Percentiles rank a stretch among this genome's conserved stretches.
Evolutionary conservation across 2,329 filamentous ascomycete genomes (phyloP).

Genomic region (Cladosporium sp.): DNA sequence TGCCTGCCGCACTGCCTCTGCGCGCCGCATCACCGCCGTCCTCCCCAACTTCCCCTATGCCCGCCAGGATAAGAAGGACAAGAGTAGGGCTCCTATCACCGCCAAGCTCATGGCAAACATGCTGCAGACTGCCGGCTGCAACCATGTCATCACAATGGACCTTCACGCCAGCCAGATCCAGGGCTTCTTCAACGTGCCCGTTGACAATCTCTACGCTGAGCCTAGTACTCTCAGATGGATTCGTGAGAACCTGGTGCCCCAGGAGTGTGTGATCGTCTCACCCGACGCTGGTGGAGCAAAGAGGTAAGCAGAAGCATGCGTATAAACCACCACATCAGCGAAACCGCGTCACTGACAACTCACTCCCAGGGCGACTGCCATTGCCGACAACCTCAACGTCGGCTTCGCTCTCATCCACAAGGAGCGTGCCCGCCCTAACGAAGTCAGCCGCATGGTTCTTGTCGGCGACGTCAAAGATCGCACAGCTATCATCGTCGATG

Average conservation of each 20-base stretch:
- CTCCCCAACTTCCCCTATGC: slow-evolving; percentile 97
- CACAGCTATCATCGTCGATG: slow-evolving; percentile 91
- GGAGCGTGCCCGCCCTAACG: slow-evolving; percentile 84
- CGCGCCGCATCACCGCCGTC: slow-evolving; percentile 88
- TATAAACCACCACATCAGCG: too few relatives aligned
- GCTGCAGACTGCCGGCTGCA: slow-evolving; percentile 90
- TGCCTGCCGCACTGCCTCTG: slow-evolving; percentile 79
- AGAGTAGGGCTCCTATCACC: slow-evolving; percentile 91
- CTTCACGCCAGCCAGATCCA: slow-evolving; percentile 90
- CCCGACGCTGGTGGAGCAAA: slow-evolving; percentile 94
- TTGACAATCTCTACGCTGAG: slow-evolving; percentile 85
- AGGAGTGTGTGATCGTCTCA: slow-evolving; percentile 88
- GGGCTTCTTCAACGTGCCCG: slow-evolving; percentile 86
- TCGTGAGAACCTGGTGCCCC: slow-evolving; percentile 71
- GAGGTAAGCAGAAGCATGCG: slow-evolving; percentile 47
- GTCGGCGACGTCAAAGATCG: slow-evolving; percentile 89
- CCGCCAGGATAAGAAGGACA: slow-evolving; percentile 96
- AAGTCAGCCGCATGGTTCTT: slow-evolving; percentile 91
- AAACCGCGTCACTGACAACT: slow-evolving; percentile 13
- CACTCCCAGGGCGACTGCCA: slow-evolving; percentile 67
- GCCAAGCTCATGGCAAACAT: slow-evolving; percentile 96
- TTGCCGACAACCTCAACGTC: slow-evolving; percentile 85
- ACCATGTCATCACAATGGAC: slow-evolving; percentile 94
- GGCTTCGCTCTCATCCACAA: slow-evolving; percentile 96
- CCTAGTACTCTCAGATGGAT: slow-evolving; percentile 91